Conservation (phyloP, 306 rosid genomes). For the Lablab purpureus region DNA sequence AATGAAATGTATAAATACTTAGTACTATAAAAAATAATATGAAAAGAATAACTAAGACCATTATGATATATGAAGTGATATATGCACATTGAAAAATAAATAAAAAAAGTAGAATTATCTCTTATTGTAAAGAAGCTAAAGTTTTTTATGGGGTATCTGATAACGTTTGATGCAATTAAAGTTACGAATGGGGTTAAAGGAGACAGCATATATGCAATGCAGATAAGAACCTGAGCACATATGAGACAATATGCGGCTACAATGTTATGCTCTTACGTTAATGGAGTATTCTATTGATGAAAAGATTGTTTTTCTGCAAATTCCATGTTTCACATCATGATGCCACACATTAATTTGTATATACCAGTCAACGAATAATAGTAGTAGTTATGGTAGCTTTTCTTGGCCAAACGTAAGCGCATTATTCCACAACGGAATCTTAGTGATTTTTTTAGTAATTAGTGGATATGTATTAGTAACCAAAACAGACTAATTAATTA, state of each 20-base stretch:
- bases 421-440: not conserved
- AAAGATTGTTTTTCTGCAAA: not conserved
- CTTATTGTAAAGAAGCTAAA: not conserved
- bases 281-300: constrained; percentile 9
- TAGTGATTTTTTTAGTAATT: not conserved
- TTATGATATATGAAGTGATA: not conserved
- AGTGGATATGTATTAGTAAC: not conserved
- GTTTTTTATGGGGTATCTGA: not conserved
- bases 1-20: no score
- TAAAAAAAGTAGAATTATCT: not conserved
- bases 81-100: not conserved
- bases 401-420: not conserved
- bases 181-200: not conserved
- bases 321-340: not conserved
- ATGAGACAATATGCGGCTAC: not conserved
- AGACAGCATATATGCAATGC: not conserved
- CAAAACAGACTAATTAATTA: not conserved
- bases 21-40: no score
- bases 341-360: no score
- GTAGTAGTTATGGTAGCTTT: not conserved
- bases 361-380: not conserved
- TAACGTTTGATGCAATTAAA: not conserved
- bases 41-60: no score
- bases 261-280: not conserved
- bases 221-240: not conserved